Percentiles rank a stretch among this genome's conserved stretches.
Conservation (phyloP, 176 grass and related monocot genomes). For the Luzula sylvatica region DNA sequence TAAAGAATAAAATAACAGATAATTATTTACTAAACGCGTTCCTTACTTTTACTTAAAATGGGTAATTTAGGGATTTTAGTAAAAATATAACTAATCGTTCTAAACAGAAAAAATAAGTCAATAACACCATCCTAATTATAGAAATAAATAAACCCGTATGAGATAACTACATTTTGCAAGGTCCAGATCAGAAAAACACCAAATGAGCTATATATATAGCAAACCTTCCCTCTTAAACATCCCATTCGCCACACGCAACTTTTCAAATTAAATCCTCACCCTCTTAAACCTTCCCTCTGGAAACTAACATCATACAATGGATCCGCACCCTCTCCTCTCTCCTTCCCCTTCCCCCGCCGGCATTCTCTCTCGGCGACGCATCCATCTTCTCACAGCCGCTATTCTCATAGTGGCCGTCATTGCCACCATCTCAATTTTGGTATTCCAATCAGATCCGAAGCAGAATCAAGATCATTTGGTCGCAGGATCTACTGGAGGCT, state of each 20-base stretch:
- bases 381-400: background rate
- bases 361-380: background rate
- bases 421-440: conserved; percentile 7
- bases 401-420: conserved; percentile 12
- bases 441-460: background rate
- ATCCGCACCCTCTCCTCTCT: background rate
- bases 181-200: too few species aligned
- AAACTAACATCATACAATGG: conserved; percentile 6
- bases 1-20: too few species aligned
- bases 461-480: background rate
- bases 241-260: background rate
- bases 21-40: too few species aligned
- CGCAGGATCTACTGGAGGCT: background rate
- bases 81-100: too few species aligned
- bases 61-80: too few species aligned
- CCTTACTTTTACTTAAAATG: too few species aligned
- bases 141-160: too few species aligned
- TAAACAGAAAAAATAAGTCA: too few species aligned
- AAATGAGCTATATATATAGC: conserved; percentile 21
- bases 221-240: background rate
- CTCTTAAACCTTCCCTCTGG: too few species aligned
- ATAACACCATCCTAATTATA: too few species aligned
- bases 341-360: background rate
- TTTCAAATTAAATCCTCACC: background rate
- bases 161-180: too few species aligned